Conservation (phyloP, 306 rosid species). For the Cucurbita maxima region DNA sequence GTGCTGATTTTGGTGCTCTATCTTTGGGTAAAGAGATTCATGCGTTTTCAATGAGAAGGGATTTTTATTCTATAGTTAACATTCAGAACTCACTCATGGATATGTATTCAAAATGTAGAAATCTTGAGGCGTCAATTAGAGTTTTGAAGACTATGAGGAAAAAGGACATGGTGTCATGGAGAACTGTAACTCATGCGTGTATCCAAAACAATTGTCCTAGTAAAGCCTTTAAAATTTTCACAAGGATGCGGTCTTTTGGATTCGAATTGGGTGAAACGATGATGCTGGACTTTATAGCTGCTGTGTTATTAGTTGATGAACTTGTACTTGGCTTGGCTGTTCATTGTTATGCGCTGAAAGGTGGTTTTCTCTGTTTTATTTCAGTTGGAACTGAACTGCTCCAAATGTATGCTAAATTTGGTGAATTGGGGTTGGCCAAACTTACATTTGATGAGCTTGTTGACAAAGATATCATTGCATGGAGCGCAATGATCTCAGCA, state of each 20-base stretch:
- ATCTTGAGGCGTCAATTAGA: slow-evolving; percentile 7
- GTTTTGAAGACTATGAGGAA: background rate
- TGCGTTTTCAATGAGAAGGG: slow-evolving; percentile 10
- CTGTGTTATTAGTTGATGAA: slow-evolving; percentile 2
- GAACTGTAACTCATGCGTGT: slow-evolving; percentile 9
- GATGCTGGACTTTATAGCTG: background rate
- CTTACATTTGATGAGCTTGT: slow-evolving; percentile 9
- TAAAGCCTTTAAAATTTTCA: slow-evolving; percentile 3
- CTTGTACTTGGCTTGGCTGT: slow-evolving; percentile 3
- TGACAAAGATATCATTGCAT: slow-evolving; percentile 9
- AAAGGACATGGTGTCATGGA: slow-evolving; percentile 12
- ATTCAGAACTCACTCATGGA: slow-evolving; percentile 10
- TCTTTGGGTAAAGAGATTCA: slow-evolving; percentile 12
- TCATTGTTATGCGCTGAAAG: slow-evolving; percentile 4
- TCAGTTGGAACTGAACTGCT: slow-evolving; percentile 9
- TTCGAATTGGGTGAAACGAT: background rate
- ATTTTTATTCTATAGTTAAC: background rate
- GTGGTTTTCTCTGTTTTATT: slow-evolving; percentile 11
- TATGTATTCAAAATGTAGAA: slow-evolving; percentile 13
- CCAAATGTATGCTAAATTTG: slow-evolving; percentile 13
- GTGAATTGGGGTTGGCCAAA: slow-evolving; percentile 7
- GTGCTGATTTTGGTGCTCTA: slow-evolving; percentile 8
- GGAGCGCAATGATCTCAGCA: slow-evolving; percentile 13
- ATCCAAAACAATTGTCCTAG: slow-evolving; percentile 6
- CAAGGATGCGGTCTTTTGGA: background rate